phyloP scores from a whole-genome alignment of 192 early-diverging fungal species.

The Phlyctochytrium bullatum region DNA sequence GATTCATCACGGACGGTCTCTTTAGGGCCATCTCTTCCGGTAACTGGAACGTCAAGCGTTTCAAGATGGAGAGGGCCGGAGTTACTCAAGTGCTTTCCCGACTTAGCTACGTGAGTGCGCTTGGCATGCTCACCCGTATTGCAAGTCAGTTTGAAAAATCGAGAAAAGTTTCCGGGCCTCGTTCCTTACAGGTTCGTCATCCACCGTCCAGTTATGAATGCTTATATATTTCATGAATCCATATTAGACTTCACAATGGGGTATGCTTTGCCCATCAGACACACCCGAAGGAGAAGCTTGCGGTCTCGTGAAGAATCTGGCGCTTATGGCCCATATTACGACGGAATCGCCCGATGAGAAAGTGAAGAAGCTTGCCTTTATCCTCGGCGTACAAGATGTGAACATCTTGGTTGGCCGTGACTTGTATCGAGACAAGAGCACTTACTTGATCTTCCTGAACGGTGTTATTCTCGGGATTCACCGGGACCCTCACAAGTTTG shows the following conservation, averaged over 20 bases:
- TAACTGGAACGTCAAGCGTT: constrained; percentile 98
- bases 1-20: constrained; percentile 88
- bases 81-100: constrained; percentile 95
- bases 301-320: constrained; percentile 95
- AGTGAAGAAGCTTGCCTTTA: constrained; percentile 72
- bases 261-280: constrained; percentile 95
- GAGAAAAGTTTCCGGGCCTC: constrained; percentile 94
- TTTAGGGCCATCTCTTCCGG: constrained; percentile 93
- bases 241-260: constrained; percentile 87
- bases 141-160: constrained; percentile 98
- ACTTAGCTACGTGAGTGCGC: constrained; percentile 86
- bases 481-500: constrained; percentile 78
- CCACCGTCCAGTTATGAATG: not conserved
- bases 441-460: constrained; percentile 90
- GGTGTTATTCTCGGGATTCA: constrained; percentile 90
- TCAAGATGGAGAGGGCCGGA: constrained; percentile 98
- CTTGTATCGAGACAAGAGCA: constrained; percentile 66
- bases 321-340: constrained; percentile 98
- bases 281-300: constrained; percentile 99
- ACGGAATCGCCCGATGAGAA: constrained; percentile 85
- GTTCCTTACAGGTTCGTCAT: constrained; percentile 73
- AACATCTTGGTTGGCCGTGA: constrained; percentile 85
- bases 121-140: constrained; percentile 99
- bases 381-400: constrained; percentile 90
- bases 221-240: constrained; percentile 2